Base-by-base conservation (phyloP, 192 early-diverging fungal species). In the Haplosporangium gracile region DNA sequence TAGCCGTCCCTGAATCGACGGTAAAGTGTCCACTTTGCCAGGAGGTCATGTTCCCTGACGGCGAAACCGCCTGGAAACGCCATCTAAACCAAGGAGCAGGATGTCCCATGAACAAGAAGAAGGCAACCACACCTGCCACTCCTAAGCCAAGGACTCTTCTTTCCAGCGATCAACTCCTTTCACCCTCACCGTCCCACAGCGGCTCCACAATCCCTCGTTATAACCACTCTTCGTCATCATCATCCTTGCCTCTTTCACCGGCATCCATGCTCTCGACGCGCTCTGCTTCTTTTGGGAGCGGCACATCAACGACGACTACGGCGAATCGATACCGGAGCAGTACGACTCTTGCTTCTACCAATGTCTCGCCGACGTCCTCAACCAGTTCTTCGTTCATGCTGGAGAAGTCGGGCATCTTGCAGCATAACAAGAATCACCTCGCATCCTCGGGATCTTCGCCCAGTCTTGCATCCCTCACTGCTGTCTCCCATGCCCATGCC, bases 21-120 rank as follows among this genome's bases (percentile, higher is more conserved):
- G 73, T 83, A 42, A 79, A 93, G 40, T 95, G 94, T 76, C 94
- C 94, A 24, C 74, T 95, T 15, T 95, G 94, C 81, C 93, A 92
- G 32, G 36, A 72, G 2, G 91, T 94, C 72, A 74, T 95, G 34
- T 68, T 74, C 11, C 88, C 87, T 9, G 89, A 87, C 32, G 90
- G 89, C 3, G 94, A 95, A 55, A 84, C 83, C 34, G 89, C 91
- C 4, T 95, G 95, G 95, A 94, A 92, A 51, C 32, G 76, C 60
- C 95, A 96, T 88, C 81, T 96, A 18, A 68, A 94, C n/a, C 43
- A 63, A 42, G 81, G 72, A 42, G 53, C 63, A 40, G 94, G 95
- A 36, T 95, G 94, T 75, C 88, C 91, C 2, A 89, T 82, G 71
- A 95, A 89, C 83, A 81, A 78, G 47, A 89, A 87, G 53, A 72